Conservation (phyloP, 129 eudicot species). For the Flaveria trinervia region DNA sequence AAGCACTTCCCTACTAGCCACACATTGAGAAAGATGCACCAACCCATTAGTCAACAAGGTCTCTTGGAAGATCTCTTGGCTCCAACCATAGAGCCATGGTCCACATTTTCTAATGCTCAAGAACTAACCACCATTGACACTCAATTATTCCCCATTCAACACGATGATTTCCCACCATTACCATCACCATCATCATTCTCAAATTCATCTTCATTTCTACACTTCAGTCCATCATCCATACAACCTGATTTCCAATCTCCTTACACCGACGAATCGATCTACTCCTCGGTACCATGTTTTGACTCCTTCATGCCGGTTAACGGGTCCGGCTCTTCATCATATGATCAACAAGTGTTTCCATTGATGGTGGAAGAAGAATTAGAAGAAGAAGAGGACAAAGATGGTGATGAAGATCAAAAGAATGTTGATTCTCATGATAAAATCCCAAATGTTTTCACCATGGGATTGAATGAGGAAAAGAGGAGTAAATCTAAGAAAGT, state of each 20-base stretch:
- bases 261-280: slow-evolving; percentile 40
- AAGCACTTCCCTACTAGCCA: slow-evolving; percentile 25
- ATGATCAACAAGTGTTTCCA: slow-evolving; percentile 39
- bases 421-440: slow-evolving; percentile 29
- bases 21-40: slow-evolving; percentile 46
- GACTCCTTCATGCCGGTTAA: slow-evolving; percentile 15
- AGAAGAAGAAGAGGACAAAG: slow-evolving; percentile 29
- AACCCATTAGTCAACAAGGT: slow-evolving; percentile 41
- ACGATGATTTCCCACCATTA: slow-evolving; percentile 26
- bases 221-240: slow-evolving; percentile 33
- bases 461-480: slow-evolving; percentile 44
- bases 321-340: slow-evolving; percentile 37
- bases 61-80: slow-evolving; percentile 55
- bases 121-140: slow-evolving; percentile 27
- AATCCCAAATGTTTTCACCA: slow-evolving; percentile 20
- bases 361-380: slow-evolving; percentile 26
- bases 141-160: slow-evolving; percentile 21
- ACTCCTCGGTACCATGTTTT: slow-evolving; percentile 29
- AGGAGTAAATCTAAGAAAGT: slow-evolving; percentile 47
- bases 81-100: slow-evolving; percentile 44
- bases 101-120: slow-evolving; percentile 35
- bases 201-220: slow-evolving; percentile 35
- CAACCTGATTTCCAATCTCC: slow-evolving; percentile 42
- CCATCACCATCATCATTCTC: slow-evolving; percentile 34
- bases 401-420: slow-evolving; percentile 25